Percentiles rank a stretch among this genome's conserved stretches.
Conservation (phyloP, 768 basidiomycete species). For the Zangia roseola region DNA sequence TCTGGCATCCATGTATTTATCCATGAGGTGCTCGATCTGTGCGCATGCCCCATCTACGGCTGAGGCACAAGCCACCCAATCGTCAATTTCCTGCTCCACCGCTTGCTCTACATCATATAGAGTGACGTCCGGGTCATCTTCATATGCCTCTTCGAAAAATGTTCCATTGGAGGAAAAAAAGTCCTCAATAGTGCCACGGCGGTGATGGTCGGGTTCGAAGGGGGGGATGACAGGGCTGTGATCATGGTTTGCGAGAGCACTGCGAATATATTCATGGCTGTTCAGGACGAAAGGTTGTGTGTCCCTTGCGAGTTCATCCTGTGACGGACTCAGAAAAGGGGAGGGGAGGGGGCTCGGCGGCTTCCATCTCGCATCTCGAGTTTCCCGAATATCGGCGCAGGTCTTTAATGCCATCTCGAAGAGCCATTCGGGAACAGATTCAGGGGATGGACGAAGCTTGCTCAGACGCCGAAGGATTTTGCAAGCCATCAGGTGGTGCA, state of each 20-base stretch:
- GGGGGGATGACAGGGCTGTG: too few species aligned
- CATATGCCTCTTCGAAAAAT: slow-evolving; percentile 3
- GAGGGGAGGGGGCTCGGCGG: slow-evolving; percentile 14
- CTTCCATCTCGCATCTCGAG: neutral
- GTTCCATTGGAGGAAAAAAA: slow-evolving; percentile 4
- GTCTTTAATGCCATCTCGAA: neutral
- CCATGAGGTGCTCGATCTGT: slow-evolving; percentile 18
- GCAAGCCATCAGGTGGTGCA: neutral
- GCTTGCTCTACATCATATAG: slow-evolving; percentile 37
- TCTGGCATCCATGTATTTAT: slow-evolving; percentile 18
- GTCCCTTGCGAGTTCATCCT: slow-evolving; percentile 28
- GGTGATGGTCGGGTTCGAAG: neutral
- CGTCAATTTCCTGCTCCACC: slow-evolving; percentile 28
- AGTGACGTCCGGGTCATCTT: slow-evolving; percentile 3
- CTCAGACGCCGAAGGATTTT: slow-evolving; percentile 1
- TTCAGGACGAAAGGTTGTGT: slow-evolving; percentile 32
- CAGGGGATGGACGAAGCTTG: neutral
- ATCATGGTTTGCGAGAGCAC: slow-evolving; percentile 9
- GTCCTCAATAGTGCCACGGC: slow-evolving; percentile 3
- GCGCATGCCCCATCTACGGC: slow-evolving; percentile 1
- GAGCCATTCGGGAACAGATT: neutral
- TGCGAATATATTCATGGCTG: slow-evolving; percentile 28
- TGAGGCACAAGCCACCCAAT: slow-evolving; percentile 28
- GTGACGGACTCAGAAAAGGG: slow-evolving; percentile 26
- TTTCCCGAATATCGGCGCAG: neutral